Percentiles rank a stretch among this genome's conserved stretches.
Conservation (phyloP, 768 basidiomycete genomes). For the Tylopilus rubrobrunneus region DNA sequence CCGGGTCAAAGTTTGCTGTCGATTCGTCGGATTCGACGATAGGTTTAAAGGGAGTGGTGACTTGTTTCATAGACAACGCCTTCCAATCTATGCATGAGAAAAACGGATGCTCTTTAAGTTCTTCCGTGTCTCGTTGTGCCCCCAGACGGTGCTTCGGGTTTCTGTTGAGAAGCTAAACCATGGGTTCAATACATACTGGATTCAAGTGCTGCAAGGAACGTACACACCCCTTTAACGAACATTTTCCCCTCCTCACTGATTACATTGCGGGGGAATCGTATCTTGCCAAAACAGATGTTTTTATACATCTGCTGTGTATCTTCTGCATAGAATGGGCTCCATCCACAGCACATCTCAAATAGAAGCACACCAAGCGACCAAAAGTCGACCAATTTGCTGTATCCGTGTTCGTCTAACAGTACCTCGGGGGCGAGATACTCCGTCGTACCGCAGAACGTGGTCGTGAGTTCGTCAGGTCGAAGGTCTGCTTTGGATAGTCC, state of each 20-base stretch:
- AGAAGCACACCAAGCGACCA: slow-evolving; percentile 95
- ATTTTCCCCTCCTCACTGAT: slow-evolving; percentile 98
- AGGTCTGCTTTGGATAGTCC: slow-evolving; percentile 97
- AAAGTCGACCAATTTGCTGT: slow-evolving; percentile 98
- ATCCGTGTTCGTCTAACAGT: slow-evolving; percentile 96
- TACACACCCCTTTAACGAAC: slow-evolving; percentile 94
- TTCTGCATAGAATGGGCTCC: slow-evolving; percentile 99
- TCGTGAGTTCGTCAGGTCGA: slow-evolving; percentile 91
- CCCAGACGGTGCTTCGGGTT: slow-evolving; percentile 98
- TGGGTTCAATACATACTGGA: slow-evolving; percentile 13
- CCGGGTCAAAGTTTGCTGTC: slow-evolving; percentile 96
- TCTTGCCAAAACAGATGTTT: slow-evolving; percentile 98
- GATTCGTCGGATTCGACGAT: slow-evolving; percentile 97
- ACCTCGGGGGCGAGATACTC: slow-evolving; percentile 99
- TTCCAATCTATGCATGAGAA: slow-evolving; percentile 92
- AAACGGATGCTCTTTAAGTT: slow-evolving; percentile 95
- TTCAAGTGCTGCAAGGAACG: slow-evolving; percentile 5
- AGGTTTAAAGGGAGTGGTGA: slow-evolving; percentile 97
- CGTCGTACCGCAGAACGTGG: slow-evolving; percentile 98
- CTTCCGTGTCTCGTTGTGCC: slow-evolving; percentile 83
- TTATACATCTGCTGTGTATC: slow-evolving; percentile 99
- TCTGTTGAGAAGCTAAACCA: slow-evolving; percentile 83
- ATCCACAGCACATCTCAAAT: slow-evolving; percentile 99
- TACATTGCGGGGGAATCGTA: slow-evolving; percentile 94
- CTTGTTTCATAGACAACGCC: slow-evolving; percentile 79